Percentiles rank a stretch among this genome's conserved stretches.
Evolutionary conservation across 2,329 filamentous ascomycete species (phyloP).

Genomic region (Diaporthe helianthi): DNA sequence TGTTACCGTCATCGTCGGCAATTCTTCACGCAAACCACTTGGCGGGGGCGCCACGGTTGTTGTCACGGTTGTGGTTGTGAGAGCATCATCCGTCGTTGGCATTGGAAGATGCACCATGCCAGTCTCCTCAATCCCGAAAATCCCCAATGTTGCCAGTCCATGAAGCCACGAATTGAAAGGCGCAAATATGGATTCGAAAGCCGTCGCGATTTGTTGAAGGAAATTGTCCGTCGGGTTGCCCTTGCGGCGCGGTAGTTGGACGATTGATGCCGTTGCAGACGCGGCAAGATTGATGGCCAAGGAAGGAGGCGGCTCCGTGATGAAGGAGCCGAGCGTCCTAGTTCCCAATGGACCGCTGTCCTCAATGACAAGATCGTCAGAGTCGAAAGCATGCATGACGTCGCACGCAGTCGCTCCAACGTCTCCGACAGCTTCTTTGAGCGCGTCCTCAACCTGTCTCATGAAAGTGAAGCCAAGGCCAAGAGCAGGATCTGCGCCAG

Average conservation of each 20-base stretch:
- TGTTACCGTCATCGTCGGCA: constrained; percentile 33
- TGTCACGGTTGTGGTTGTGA: constrained; percentile 7
- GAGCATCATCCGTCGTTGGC: neutral
- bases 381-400: constrained; percentile 36
- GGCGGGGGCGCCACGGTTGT: constrained; percentile 5
- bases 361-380: constrained; percentile 36
- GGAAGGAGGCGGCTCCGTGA: constrained; percentile 36
- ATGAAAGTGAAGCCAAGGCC: constrained; percentile 35
- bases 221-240: constrained; percentile 33
- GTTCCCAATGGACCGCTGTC: constrained; percentile 35
- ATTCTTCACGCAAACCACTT: neutral
- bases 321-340: constrained; percentile 37
- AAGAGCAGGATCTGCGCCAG: constrained; percentile 34
- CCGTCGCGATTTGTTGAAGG: constrained; percentile 33
- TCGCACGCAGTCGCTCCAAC: constrained; percentile 35
- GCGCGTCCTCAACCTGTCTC: constrained; percentile 33
- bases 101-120: constrained; percentile 25
- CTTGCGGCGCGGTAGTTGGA: constrained; percentile 29
- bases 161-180: constrained; percentile 32
- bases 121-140: constrained; percentile 27
- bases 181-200: constrained; percentile 22
- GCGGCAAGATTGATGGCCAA: constrained; percentile 33
- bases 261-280: constrained; percentile 27
- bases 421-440: constrained; percentile 34
- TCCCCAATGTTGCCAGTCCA: constrained; percentile 23